Base-by-base conservation (phyloP, 306 rosid genomes). In the Malus orientalis region DNA sequence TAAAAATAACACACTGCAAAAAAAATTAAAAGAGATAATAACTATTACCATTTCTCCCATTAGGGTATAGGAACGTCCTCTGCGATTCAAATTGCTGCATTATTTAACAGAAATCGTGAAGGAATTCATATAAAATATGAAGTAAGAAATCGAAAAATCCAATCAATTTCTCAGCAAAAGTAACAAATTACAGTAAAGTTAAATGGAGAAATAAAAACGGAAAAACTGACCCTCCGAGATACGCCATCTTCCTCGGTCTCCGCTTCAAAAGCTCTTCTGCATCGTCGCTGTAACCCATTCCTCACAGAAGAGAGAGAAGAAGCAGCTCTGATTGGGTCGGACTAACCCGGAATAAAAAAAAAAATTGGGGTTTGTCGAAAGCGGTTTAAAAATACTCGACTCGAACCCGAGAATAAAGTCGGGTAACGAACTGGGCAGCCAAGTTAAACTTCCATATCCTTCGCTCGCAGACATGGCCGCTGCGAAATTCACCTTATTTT, bases 31-130 rank as follows among this genome's bases (percentile, higher is more conserved):
- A 45, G 19, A 73, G 72, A 64, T 22, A 67, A 76, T 58, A 76
- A 53, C 14, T 63, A 67, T 58, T 89, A 87, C 89, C 89, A 83
- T 76, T 74, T 89, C 94, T 71, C 92, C 94, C 87, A 80, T 78
- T 42, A 42, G n/a, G 30, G 78, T 74, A 70, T 74, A 82, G 8
- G 89, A 71, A 47, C 88, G 88, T 59, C 70, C 88, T 54, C 42
- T 73, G 78, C 63, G 79, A 88, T 33, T 87, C 88, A 76, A 89
- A 69, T 47, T 86, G 92, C 92, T 85, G 88, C 84, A 86, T 47
- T 53, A 49, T 83, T 67, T 71, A 60, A 69, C 61, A 74, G 29
- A 70, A 18, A 42, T 23, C 22, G 23, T 13, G 64, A 20, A 51
- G 57, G 11, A 60, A 49, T 27, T n/a, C 12, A 16, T 62, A 40